These are phyloP conservation scores for Trichoderma sp. DNA, from an alignment of 2,329 filamentous ascomycete genomes.

Conservation along the genomic window DNA sequence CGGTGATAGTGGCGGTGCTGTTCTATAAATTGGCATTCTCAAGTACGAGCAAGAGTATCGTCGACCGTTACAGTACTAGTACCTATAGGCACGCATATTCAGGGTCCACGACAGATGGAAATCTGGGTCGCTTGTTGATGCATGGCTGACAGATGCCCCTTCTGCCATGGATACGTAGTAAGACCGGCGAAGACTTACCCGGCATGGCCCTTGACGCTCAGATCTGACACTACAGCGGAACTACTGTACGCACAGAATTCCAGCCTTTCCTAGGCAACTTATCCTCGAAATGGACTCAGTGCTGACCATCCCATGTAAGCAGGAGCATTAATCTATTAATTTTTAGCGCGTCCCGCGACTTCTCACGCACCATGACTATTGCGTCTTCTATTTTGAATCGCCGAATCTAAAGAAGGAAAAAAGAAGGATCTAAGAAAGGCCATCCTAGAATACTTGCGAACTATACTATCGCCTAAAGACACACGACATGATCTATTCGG, in stretches of 20 bases:
- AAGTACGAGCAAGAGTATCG: background rate
- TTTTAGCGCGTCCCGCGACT: background rate
- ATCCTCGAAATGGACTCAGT: background rate
- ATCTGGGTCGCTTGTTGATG: background rate
- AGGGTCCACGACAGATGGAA: background rate
- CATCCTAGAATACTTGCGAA: background rate
- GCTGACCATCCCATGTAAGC: background rate
- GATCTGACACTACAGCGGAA: conserved; percentile 6
- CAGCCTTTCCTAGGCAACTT: background rate
- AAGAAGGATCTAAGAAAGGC: background rate
- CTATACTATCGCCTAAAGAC: background rate
- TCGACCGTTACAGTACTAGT: background rate
- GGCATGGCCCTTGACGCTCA: background rate
- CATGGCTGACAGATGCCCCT: background rate
- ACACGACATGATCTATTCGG: background rate
- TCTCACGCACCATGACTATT: background rate
- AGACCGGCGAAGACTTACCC: conserved; percentile 1
- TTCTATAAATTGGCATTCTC: background rate
- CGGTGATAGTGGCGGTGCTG: background rate
- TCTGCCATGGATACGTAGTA: background rate
- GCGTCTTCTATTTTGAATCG: background rate
- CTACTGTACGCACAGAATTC: background rate
- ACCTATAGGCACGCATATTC: background rate
- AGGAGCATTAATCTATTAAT: background rate
- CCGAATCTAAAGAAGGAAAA: background rate